Evolutionary conservation across 225 moss, liverwort and hornwort species (phyloP), one percentile per base, ranked within the genome.

Genomic region (Bryoerythrophyllum caledonicum): DNA sequence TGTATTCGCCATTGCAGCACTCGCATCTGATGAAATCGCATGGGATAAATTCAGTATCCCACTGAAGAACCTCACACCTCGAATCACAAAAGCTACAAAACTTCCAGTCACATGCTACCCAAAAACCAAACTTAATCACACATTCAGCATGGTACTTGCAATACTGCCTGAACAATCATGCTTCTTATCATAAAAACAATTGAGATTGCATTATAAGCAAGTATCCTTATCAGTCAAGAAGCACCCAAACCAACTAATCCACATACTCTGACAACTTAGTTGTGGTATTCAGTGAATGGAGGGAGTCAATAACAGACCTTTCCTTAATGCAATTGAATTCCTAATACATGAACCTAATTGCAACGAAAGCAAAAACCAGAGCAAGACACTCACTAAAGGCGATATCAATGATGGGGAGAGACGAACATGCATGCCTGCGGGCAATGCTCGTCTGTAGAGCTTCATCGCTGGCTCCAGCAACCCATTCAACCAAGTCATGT

Each of bases 361-460:
- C 52, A 40, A 54, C 43, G 27, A 12, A 37, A 55, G 71, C 48
- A 74, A 60, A n/a, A 74, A 76, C 8, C 70, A 75, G 69, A 81
- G 86, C 83, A 83, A 83, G 76, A 81, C 83, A 79, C 78, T 84
- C 81, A 81, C 74, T 8, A 76, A n/a, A 76, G 46, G 76, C 46
- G 67, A 44, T 58, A 81, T 81, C 65, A 81, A 79, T 69, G 67
- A 81, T 66, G 76, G 67, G 73, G 69, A 82, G 76, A 81, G 84
- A 72, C 68, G 70, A 34, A 76, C 71, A 76, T 81, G 71, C 83
- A 81, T 89, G 86, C 86, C 84, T 89, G 89, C 83, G 60, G 86
- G 86, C 81, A 89, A 77, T 17, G 89, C 89, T 83, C 86, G 84
- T 72, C 65, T 83, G 52, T 82, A 89, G 49, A 89, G 89, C 68